A percentile compares a stretch with the other conserved stretches of the same genome.
phyloP scores from a whole-genome alignment of 805 yeast species.

The Yarrowia bubula region DNA sequence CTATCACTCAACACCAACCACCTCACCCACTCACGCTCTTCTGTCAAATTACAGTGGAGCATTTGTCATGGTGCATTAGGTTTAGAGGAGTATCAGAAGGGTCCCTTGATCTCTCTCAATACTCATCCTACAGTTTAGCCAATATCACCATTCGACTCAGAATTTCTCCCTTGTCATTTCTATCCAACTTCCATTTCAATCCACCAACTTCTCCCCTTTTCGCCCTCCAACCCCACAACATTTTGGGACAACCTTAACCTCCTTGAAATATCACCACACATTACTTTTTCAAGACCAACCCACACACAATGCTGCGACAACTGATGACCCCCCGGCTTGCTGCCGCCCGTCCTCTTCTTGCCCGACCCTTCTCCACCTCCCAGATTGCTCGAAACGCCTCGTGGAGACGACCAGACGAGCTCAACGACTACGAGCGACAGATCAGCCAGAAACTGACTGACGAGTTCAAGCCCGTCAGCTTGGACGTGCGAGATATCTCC shows the following conservation, averaged over 20 bases:
- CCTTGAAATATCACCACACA: constrained; percentile 7
- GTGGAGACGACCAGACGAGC: constrained; percentile 31
- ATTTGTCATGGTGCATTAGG: constrained; percentile 7
- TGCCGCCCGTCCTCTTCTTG: background rate
- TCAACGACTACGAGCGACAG: constrained; percentile 63
- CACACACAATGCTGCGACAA: constrained; percentile 13
- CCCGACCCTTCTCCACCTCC: constrained; percentile 14
- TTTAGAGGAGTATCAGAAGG: background rate
- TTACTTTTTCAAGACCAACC: background rate
- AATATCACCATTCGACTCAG: no score
- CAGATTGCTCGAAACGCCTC: constrained; percentile 20
- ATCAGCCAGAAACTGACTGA: constrained; percentile 55
- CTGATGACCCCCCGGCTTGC: background rate
- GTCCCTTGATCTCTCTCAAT: no score
- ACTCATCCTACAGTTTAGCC: no score
- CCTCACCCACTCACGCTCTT: background rate
- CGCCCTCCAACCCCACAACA: background rate
- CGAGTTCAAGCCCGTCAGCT: constrained; percentile 57
- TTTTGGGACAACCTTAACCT: constrained; percentile 2
- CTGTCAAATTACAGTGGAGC: background rate
- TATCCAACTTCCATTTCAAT: background rate
- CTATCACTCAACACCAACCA: background rate
- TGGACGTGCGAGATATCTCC: constrained; percentile 76
- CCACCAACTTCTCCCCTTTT: background rate
- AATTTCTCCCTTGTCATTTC: background rate